Conservation (phyloP, 306 rosid genomes). For the Abrus precatorius region DNA sequence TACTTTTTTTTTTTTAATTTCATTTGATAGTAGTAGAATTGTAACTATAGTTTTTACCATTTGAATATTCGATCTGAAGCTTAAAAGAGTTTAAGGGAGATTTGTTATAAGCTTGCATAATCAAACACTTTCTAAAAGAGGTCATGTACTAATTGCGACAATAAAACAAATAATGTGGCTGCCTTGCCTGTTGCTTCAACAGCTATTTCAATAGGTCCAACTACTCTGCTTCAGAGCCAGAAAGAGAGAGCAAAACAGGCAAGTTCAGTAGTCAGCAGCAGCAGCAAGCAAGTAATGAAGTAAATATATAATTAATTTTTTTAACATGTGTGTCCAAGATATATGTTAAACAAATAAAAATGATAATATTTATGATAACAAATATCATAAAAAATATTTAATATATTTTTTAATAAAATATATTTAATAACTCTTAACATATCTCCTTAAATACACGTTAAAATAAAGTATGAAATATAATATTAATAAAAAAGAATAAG, state of each 20-base stretch:
- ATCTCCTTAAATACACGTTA: no score
- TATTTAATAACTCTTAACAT: no score
- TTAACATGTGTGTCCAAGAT: no score
- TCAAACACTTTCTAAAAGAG: background rate
- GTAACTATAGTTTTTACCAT: background rate
- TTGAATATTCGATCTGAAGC: background rate
- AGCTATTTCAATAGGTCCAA: background rate
- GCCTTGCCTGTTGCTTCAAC: slow-evolving; percentile 10
- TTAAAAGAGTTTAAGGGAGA: background rate
- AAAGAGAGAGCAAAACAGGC: slow-evolving; percentile 7
- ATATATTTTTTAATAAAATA: no score
- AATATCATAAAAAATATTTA: no score
- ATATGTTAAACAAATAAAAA: background rate
- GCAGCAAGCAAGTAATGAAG: background rate
- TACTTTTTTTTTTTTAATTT: background rate
- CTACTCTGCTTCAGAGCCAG: slow-evolving; percentile 1
- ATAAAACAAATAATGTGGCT: background rate
- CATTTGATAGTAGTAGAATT: background rate
- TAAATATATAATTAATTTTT: no score
- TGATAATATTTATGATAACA: no score
- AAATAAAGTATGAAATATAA: no score
- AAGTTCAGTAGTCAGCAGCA: background rate
- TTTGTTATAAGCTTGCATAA: background rate
- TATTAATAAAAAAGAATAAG: background rate
- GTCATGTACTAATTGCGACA: background rate